phyloP scores from a whole-genome alignment of 129 eudicot genomes.

The Flaveria linearis region DNA sequence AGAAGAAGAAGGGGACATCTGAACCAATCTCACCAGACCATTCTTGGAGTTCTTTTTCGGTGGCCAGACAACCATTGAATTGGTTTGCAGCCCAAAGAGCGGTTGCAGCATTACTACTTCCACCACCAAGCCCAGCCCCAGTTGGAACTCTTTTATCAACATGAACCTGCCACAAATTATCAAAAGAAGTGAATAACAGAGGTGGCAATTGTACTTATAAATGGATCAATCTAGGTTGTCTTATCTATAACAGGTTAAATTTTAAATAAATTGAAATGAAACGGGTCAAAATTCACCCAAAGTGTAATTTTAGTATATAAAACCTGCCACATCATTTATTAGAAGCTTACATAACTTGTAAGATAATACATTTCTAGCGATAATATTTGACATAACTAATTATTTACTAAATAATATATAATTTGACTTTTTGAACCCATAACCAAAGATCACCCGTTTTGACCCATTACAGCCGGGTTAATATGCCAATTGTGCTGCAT shows the following conservation, averaged over 20 bases:
- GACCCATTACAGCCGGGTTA: too few relatives aligned
- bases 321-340: background rate
- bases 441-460: too few relatives aligned
- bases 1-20: constrained; percentile 91
- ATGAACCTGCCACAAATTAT: constrained; percentile 57
- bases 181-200: background rate
- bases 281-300: background rate
- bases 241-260: background rate
- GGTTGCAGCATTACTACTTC: constrained; percentile 99
- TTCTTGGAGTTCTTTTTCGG: constrained; percentile 89
- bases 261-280: background rate
- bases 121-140: constrained; percentile 98
- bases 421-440: background rate
- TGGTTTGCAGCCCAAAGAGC: constrained; percentile 99
- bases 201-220: background rate
- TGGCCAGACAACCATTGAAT: constrained; percentile 79
- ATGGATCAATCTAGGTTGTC: background rate
- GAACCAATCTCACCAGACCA: constrained; percentile 99
- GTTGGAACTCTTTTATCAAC: constrained; percentile 98
- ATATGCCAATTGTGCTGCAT: too few relatives aligned
- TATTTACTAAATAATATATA: background rate
- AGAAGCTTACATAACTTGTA: background rate
- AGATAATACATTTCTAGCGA: background rate
- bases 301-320: background rate
- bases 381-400: background rate